A percentile compares a stretch with the other conserved stretches of the same genome.
Conservation (phyloP, 352 stramenopile genomes). For the Blastocystis hominis region DNA sequence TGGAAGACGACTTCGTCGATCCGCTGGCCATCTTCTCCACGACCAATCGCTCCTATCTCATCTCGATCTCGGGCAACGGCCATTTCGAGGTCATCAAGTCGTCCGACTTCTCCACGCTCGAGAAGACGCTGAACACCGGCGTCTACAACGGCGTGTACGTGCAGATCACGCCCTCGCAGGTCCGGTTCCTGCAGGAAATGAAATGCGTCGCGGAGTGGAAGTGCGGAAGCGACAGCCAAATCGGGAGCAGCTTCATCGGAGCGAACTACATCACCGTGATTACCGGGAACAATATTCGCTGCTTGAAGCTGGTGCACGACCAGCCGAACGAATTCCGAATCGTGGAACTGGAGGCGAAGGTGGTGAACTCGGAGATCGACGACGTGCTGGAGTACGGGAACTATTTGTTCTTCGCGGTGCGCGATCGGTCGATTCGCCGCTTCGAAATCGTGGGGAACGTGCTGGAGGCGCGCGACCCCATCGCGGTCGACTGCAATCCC, state of each 20-base stretch:
- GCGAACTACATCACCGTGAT: background rate
- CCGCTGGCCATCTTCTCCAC: background rate
- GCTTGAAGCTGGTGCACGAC: background rate
- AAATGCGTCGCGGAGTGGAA: background rate
- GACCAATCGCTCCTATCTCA: background rate
- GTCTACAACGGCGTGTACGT: background rate
- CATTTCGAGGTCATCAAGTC: background rate
- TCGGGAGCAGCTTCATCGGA: background rate
- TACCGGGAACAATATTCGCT: background rate
- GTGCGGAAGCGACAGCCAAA: background rate
- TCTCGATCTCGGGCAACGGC: background rate
- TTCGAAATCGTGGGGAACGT: background rate
- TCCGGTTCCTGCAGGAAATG: background rate
- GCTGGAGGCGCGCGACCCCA: background rate
- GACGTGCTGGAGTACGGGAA: slow-evolving; percentile 14
- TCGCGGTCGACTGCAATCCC: background rate
- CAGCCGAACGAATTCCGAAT: background rate
- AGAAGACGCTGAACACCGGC: background rate
- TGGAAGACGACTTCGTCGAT: background rate
- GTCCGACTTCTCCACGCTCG: background rate
- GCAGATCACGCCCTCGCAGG: slow-evolving; percentile 13
- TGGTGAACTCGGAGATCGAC: background rate
- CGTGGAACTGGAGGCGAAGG: slow-evolving; percentile 30
- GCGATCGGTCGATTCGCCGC: background rate
- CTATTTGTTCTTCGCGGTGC: background rate